phyloP scores from a whole-genome alignment of 2,329 filamentous ascomycete species.

The Penicillium sp. region DNA sequence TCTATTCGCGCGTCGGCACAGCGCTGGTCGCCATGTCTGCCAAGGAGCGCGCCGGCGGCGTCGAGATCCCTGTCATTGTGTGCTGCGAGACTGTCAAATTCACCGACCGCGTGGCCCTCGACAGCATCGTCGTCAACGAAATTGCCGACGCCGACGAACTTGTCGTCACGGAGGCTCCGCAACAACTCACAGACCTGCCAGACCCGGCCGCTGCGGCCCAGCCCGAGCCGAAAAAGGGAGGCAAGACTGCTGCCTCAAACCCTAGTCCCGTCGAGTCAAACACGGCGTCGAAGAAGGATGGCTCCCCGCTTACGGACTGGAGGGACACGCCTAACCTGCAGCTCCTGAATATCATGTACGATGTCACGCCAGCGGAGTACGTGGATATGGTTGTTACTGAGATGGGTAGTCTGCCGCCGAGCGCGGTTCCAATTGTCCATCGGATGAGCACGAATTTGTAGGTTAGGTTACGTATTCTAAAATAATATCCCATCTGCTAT shows the following conservation, averaged over 20 bases:
- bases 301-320: conserved; percentile 57
- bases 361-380: conserved; percentile 86
- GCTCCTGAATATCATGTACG: conserved; percentile 80
- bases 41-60: conserved; percentile 59
- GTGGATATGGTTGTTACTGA: conserved; percentile 91
- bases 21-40: conserved; percentile 85
- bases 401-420: conserved; percentile 82
- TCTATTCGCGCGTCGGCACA: conserved; percentile 88
- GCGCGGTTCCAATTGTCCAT: conserved; percentile 78
- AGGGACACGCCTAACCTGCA: conserved; percentile 64
- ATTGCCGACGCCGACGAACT: conserved; percentile 77
- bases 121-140: conserved; percentile 94
- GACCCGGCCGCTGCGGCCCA: conserved; percentile 31
- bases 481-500: not conserved
- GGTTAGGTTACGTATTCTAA: conserved; percentile 3
- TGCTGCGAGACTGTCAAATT: conserved; percentile 97
- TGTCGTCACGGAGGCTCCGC: conserved; percentile 35
- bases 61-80: conserved; percentile 80
- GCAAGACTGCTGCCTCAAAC: conserved; percentile 30
- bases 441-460: conserved; percentile 57
- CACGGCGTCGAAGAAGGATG: conserved; percentile 30
- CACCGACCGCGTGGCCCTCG: conserved; percentile 83
- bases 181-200: conserved; percentile 40
- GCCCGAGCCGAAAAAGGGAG: conserved; percentile 37
- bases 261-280: conserved; percentile 27